These are phyloP conservation scores for Colletotrichum liriopes DNA, from an alignment of 2,329 filamentous ascomycete genomes.

Conservation along the genomic window DNA sequence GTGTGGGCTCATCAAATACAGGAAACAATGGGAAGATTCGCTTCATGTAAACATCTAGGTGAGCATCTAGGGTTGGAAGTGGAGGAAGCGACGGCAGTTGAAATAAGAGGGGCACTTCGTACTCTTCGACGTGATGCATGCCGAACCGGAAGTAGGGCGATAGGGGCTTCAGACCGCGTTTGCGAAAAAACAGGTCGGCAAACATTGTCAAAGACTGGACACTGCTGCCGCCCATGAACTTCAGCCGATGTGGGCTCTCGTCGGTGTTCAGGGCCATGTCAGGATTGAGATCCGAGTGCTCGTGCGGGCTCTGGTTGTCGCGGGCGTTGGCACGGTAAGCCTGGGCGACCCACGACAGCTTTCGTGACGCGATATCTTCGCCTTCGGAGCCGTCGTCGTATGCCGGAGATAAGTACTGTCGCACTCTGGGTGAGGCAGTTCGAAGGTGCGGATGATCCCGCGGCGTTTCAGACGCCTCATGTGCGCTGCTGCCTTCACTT, in stretches of 20 bases:
- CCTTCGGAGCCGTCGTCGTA: slow-evolving; percentile 25
- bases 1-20: slow-evolving; percentile 39
- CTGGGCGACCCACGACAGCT: slow-evolving; percentile 29
- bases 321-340: slow-evolving; percentile 30
- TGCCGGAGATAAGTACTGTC: slow-evolving; percentile 22
- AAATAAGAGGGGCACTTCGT: slow-evolving; percentile 40
- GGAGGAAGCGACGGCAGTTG: slow-evolving; percentile 42
- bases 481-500: slow-evolving; percentile 20
- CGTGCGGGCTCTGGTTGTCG: slow-evolving; percentile 20
- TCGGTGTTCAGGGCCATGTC: slow-evolving; percentile 48
- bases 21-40: slow-evolving; percentile 46
- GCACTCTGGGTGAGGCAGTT: slow-evolving; percentile 8
- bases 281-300: slow-evolving; percentile 39
- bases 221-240: slow-evolving; percentile 46
- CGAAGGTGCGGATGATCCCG: slow-evolving; percentile 8
- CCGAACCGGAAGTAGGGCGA: slow-evolving; percentile 45
- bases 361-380: slow-evolving; percentile 15
- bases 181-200: slow-evolving; percentile 46
- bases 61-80: slow-evolving; percentile 17
- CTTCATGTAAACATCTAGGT: slow-evolving; percentile 43
- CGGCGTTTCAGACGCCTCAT: slow-evolving; percentile 10
- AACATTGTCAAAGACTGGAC: slow-evolving; percentile 47
- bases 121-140: slow-evolving; percentile 47
- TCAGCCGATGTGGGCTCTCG: slow-evolving; percentile 44
- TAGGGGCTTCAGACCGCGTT: slow-evolving; percentile 43